Conservation (phyloP, 345 rosid genomes). For the Eucalyptus coolabah region DNA sequence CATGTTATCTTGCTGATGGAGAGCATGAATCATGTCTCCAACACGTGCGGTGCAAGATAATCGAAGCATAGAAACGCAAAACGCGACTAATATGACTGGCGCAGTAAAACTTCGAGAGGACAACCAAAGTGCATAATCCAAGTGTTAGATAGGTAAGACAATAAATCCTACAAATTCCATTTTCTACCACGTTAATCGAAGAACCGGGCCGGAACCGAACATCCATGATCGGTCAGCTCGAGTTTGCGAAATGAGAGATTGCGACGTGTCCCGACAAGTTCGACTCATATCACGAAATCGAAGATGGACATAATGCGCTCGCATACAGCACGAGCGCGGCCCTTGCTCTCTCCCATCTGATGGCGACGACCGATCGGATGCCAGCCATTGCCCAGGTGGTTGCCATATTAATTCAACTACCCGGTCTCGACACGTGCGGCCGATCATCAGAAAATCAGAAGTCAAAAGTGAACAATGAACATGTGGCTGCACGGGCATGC, state of each 20-base stretch:
- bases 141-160: not conserved
- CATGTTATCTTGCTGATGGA: rapidly evolving
- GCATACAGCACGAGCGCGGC: not conserved
- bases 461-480: not conserved
- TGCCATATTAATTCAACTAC: not conserved
- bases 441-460: not conserved
- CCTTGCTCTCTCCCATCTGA: not conserved
- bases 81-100: not conserved
- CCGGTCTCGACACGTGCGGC: not conserved
- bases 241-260: not conserved
- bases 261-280: not conserved
- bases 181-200: not conserved
- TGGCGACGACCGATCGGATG: not conserved
- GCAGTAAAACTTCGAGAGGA: not conserved
- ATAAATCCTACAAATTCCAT: not conserved
- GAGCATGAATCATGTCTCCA: too few species aligned
- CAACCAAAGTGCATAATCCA: not conserved
- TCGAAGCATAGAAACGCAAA: not conserved
- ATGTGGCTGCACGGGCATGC: not conserved
- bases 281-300: not conserved
- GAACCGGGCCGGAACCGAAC: not conserved
- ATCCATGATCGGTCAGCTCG: not conserved
- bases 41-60: not conserved
- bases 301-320: not conserved
- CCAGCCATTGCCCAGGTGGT: not conserved